Base-by-base conservation (phyloP, 139 green algal species). In the Mychonastes homosphaera region DNA sequence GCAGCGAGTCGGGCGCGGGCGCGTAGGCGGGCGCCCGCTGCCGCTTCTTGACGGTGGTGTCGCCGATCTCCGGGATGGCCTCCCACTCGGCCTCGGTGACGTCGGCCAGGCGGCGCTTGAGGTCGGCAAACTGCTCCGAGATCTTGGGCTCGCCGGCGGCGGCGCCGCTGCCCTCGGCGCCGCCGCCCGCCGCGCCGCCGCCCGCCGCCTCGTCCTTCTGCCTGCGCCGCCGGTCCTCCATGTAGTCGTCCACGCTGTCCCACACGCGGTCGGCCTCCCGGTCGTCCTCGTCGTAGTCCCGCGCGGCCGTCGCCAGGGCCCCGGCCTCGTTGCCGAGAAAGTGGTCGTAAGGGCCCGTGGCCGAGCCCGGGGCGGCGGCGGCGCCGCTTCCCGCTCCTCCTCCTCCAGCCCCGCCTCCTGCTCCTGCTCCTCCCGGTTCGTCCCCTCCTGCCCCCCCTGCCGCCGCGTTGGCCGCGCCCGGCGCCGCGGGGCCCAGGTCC, bases 251-350 rank as follows among this genome's bases (percentile, higher is more conserved):
- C 10, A 99, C 75, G 2, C 57, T n/a, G 12, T 94, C 89, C 87
- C 88, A 97, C n/a, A 98, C 77, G 32, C 82, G 56, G 54, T 98
- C 93, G 28, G 93, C 93, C 58, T 99, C 93, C 47, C 73, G 75
- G 72, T 98, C 91, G 49, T 98, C 91, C 66, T 94, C 74, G 47
- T 82, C 74, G 48, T 82, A 82, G 47, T 73, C 64, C 10, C 74
- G 66, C 13, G 33, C 33, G 57, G 64, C 38, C 38, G n/a, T n/a
- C 5, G 80, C 87, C 64, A 97, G 87, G 52, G 85, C 72, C 27
- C 91, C 91, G 24, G 85, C 79, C 48, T 98, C 91, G 46, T 89
- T 95, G 18, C 91, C 91, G 79, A 97, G 83, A 64, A 98, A 98
- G n/a, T n/a, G n/a, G n/a, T n/a, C n/a, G n/a, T n/a, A n/a, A n/a